Evolutionary conservation across 148 eudicot species (phyloP), one percentile per base, ranked within the genome.

Genomic region (Arctostaphylos glauca): DNA sequence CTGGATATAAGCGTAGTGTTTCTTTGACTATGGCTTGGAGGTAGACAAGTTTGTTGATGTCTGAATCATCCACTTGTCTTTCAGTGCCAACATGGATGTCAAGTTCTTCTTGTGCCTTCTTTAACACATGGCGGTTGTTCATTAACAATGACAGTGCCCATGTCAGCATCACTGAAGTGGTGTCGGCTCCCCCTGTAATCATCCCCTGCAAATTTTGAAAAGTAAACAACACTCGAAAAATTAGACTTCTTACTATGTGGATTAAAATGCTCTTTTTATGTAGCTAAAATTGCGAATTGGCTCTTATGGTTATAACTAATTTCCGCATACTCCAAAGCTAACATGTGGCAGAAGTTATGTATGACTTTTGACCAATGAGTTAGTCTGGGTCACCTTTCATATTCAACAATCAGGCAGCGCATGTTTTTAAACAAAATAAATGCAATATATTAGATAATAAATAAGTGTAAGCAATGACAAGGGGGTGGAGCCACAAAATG

Each of bases 21-120:
- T 89, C 91, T 64, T 87, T 89, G 0, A 81, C 47, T 1, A 87
- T 31, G 74, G 89, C 91, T 81, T 85, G 86, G 25, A 89, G 86
- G 79, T 87, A 89, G 10, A 79, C 79, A 10, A 87, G 60, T 2
- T 87, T 85, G n/a, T 19, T 74, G 4, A 88, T 53, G 41, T 88
- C 90, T 47, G 89, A 82, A 23, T 82, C 84, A 5, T 80, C 47
- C 15, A 88, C 83, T 74, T 64, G 77, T 75, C 83, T 80, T 13
- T 77, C 72, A 23, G 15, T 86, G 5, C 89, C 84, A 3, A 88
- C 78, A 5, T 79, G 82, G 13, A 12, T 3, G 41, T 88, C 86
- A 0, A 88, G 25, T 54, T 89, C 89, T 5, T 81, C 68, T 76
- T 87, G 86, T 16, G 80, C 88, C 9, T 79, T 87, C 44, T 59